Evolutionary conservation across 116 monocot species (phyloP), one percentile per base, ranked within the genome.

Genomic region (Posidonia oceanica): DNA sequence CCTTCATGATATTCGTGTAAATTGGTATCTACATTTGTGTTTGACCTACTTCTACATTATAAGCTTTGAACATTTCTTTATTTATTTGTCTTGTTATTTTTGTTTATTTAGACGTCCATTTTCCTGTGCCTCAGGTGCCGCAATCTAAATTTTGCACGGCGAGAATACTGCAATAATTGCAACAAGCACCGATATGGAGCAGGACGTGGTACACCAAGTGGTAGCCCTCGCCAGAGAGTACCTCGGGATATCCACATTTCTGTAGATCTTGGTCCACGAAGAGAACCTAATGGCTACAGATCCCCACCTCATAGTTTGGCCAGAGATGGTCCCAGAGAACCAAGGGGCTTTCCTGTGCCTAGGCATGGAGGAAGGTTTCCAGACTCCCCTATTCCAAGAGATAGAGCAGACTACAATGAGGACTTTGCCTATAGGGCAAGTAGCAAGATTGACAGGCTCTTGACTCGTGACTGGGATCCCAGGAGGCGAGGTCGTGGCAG

Each of bases 101-200:
- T 29, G 29, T 29, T 29, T 29, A 29, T 29, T 29, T 29, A 1
- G 29, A 29, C 29, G 29, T 0, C 29, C 39, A 38, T 69, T 58
- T 56, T 16, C 4, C 39, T 65, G 59, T n/a, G 2, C 14, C 65
- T 37, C 23, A 99, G 99, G 3, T 99, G 99, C 65, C 88, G 86
- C 16, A 99, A 90, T 71, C 72, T 99, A 38, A 99, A 99, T 77
- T 99, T 98, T 80, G 85, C 99, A 22, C 70, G 90, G 13, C 73
- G 93, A 59, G 81, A 80, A 52, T 76, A 80, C 78, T 99, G 99
- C 77, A 83, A 88, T 82, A 90, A 84, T 59, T 99, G 99, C 64
- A 76, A 88, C 59, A 78, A 84, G 65, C 76, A 71, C 54, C 82
- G 93, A 12, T 85, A 60, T 66, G 78, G 66, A 29, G 55, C 60